These are phyloP conservation scores for Juglanconis sp. DNA, from an alignment of 2,329 filamentous ascomycete genomes.

Conservation along the genomic window DNA sequence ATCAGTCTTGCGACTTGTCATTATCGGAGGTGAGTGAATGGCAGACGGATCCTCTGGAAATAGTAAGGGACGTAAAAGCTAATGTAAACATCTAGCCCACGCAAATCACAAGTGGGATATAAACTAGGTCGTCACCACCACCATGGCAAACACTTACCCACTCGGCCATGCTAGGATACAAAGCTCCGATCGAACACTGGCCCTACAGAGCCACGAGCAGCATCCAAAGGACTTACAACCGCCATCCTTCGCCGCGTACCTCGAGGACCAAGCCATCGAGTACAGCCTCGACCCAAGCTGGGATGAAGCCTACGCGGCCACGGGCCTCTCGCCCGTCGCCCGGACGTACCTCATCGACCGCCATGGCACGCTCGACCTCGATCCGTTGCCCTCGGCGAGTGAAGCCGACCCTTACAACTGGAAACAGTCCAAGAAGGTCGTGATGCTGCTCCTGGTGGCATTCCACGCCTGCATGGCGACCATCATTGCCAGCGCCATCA, in stretches of 20 bases:
- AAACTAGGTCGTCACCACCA: background rate
- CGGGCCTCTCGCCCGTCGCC: constrained; percentile 23
- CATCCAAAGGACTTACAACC: background rate
- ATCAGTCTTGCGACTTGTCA: too few species aligned
- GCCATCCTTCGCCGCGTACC: background rate
- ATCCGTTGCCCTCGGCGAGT: constrained; percentile 45
- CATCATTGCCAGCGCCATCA: constrained; percentile 46
- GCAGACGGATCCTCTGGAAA: too few species aligned
- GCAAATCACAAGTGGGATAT: too few species aligned
- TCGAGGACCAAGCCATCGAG: background rate
- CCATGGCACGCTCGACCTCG: constrained; percentile 50
- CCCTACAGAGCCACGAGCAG: background rate
- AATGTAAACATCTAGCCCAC: too few species aligned
- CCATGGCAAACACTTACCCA: background rate
- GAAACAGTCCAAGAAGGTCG: constrained; percentile 46
- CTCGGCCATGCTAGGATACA: constrained; percentile 6
- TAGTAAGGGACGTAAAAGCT: too few species aligned
- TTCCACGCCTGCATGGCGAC: constrained; percentile 50
- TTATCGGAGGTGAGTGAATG: too few species aligned
- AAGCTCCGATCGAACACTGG: background rate
- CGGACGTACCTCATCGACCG: constrained; percentile 45
- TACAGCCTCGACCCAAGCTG: background rate
- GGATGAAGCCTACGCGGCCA: background rate
- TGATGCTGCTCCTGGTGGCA: constrained; percentile 46
- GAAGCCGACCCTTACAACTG: constrained; percentile 53